Percentiles rank a stretch among this genome's conserved stretches.
Evolutionary conservation across 225 moss, liverwort and hornwort genomes (phyloP).

Genomic region (Pseudoscleropodium purum): DNA sequence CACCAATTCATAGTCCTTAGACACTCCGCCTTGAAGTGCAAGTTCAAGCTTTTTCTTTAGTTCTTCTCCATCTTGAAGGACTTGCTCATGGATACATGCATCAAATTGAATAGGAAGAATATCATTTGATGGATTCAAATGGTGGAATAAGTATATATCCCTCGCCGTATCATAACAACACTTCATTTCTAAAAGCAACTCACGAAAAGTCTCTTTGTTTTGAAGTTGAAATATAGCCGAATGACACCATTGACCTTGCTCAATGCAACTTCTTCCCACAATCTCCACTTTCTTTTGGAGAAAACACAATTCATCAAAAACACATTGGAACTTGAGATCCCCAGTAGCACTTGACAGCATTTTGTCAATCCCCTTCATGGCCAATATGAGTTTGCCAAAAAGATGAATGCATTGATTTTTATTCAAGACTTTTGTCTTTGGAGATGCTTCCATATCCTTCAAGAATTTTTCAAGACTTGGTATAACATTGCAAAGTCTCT

Average conservation of each 20-base stretch:
- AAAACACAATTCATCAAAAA: not conserved
- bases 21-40: no score
- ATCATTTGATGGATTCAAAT: not conserved
- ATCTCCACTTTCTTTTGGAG: not conserved
- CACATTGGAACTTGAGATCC: not conserved
- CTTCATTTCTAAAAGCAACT: not conserved
- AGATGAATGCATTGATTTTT: not conserved
- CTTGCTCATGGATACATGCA: not conserved
- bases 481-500: not conserved
- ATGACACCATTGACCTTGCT: not conserved
- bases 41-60: not conserved
- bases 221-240: not conserved
- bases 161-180: not conserved
- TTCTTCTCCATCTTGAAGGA: not conserved
- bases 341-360: not conserved
- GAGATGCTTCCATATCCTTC: no score
- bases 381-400: not conserved
- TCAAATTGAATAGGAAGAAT: not conserved
- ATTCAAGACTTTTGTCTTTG: no score
- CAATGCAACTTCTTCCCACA: not conserved
- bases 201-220: not conserved
- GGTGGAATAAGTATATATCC: not conserved
- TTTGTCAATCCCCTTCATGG: not conserved
- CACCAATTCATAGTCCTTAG: fast-evolving
- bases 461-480: no score